These are phyloP conservation scores for Coprinopsis strossmayeri DNA, from an alignment of 768 basidiomycete genomes.

Conservation along the genomic window DNA sequence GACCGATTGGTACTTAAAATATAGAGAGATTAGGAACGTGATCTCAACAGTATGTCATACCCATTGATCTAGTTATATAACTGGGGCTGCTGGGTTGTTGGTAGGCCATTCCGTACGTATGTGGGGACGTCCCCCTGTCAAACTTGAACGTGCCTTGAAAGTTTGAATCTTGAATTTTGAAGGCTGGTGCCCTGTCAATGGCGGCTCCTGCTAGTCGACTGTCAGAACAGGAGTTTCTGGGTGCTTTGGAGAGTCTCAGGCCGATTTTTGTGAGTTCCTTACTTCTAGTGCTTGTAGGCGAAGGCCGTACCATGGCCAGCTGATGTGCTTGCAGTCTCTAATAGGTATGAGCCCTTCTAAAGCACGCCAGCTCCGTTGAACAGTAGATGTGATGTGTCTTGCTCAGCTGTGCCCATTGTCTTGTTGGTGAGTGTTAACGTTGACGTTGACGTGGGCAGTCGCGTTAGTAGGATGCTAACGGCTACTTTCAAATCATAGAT, in stretches of 20 bases:
- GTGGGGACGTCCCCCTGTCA: no score
- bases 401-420: slow-evolving; percentile 3
- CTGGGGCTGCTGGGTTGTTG: no score
- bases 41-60: no score
- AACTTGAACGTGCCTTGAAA: no score
- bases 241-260: background rate
- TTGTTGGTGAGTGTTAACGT: slow-evolving; percentile 4
- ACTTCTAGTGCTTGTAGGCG: background rate
- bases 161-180: background rate
- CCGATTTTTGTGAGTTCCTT: background rate
- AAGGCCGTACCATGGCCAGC: background rate
- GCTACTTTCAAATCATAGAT: background rate
- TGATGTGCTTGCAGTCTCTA: background rate
- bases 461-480: background rate
- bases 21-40: no score
- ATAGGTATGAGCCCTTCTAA: background rate
- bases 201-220: background rate
- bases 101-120: no score
- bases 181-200: background rate
- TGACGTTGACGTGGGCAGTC: background rate
- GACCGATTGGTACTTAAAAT: no score
- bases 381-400: background rate
- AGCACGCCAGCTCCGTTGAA: background rate
- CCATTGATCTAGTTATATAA: no score
- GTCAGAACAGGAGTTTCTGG: background rate